Percentiles rank a stretch among this genome's conserved stretches.
Conservation (phyloP, 192 early-diverging fungal genomes). For the Coemansia sp. region DNA sequence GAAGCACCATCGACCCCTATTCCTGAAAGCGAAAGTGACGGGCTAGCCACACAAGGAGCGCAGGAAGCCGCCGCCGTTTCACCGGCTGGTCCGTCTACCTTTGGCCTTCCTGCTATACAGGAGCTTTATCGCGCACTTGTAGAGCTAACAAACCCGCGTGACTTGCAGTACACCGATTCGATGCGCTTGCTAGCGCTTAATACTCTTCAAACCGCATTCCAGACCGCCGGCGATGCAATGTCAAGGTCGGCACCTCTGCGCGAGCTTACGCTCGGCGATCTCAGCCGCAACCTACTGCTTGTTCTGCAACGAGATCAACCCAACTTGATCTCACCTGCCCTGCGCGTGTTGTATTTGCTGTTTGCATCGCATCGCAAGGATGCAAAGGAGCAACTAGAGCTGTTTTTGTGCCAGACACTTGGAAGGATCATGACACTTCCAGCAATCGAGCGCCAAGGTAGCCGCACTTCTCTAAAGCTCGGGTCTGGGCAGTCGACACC, state of each 20-base stretch:
- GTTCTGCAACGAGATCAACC: slow-evolving; percentile 54
- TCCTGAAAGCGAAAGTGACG: not conserved
- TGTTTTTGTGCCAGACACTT: slow-evolving; percentile 51
- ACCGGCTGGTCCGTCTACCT: slow-evolving; percentile 11
- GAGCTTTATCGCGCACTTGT: slow-evolving; percentile 91
- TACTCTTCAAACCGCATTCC: slow-evolving; percentile 83
- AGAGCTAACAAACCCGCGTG: slow-evolving; percentile 85
- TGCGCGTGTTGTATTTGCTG: slow-evolving; percentile 58
- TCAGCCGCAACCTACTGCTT: slow-evolving; percentile 85
- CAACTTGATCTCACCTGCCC: slow-evolving; percentile 29
- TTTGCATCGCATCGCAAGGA: slow-evolving; percentile 43
- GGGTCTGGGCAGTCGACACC: slow-evolving; percentile 15
- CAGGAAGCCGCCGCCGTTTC: not conserved
- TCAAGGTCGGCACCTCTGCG: slow-evolving; percentile 61
- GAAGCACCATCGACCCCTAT: not conserved
- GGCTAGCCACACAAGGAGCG: not conserved
- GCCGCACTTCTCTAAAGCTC: slow-evolving; percentile 20
- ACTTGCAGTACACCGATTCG: slow-evolving; percentile 90
- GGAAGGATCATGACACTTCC: slow-evolving; percentile 43
- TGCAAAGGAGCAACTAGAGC: slow-evolving; percentile 48
- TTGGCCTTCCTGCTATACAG: slow-evolving; percentile 80
- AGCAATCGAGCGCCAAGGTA: slow-evolving; percentile 33
- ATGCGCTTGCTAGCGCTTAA: slow-evolving; percentile 88
- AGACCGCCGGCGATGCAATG: slow-evolving; percentile 80
- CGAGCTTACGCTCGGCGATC: slow-evolving; percentile 75